phyloP scores from a whole-genome alignment of 805 yeast species.

The Spathaspora hagerdaliae region DNA sequence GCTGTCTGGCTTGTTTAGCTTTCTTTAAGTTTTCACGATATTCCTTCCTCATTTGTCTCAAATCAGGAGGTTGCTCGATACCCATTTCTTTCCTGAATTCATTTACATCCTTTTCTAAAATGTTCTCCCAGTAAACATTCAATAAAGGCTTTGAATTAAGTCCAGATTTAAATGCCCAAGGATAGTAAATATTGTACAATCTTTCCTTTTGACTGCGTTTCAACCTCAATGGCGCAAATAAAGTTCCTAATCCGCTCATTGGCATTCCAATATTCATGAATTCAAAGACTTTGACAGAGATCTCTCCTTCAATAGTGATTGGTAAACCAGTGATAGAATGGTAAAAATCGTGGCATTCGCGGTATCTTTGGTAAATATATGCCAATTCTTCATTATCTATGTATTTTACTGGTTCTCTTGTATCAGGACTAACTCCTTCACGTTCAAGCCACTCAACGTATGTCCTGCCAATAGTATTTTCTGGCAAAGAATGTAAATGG shows the following conservation, averaged over 20 bases:
- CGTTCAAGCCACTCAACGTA: constrained; percentile 77
- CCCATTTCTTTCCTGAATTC: constrained; percentile 71
- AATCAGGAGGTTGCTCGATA: constrained; percentile 69
- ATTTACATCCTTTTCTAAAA: constrained; percentile 65
- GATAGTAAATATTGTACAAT: constrained; percentile 67
- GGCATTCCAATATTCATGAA: constrained; percentile 90
- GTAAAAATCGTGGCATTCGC: constrained; percentile 96
- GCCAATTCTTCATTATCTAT: constrained; percentile 90
- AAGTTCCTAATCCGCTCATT: constrained; percentile 90
- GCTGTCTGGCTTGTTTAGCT: constrained; percentile 9
- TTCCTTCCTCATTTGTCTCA: constrained; percentile 57
- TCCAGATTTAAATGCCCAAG: constrained; percentile 83
- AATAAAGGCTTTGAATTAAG: constrained; percentile 69
- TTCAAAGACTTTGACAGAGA: constrained; percentile 88
- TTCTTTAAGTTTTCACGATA: constrained; percentile 28
- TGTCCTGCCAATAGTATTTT: constrained; percentile 71
- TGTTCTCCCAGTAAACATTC: constrained; percentile 89
- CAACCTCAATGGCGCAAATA: constrained; percentile 82
- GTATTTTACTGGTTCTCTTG: constrained; percentile 81
- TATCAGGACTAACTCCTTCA: constrained; percentile 92
- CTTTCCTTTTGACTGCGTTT: constrained; percentile 59
- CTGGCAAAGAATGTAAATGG: constrained; percentile 55
- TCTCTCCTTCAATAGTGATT: constrained; percentile 92
- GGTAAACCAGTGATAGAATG: constrained; percentile 91
- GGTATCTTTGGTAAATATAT: constrained; percentile 85